Base-by-base conservation (phyloP, 2,329 filamentous ascomycete genomes). In the Clarireedia sp. region DNA sequence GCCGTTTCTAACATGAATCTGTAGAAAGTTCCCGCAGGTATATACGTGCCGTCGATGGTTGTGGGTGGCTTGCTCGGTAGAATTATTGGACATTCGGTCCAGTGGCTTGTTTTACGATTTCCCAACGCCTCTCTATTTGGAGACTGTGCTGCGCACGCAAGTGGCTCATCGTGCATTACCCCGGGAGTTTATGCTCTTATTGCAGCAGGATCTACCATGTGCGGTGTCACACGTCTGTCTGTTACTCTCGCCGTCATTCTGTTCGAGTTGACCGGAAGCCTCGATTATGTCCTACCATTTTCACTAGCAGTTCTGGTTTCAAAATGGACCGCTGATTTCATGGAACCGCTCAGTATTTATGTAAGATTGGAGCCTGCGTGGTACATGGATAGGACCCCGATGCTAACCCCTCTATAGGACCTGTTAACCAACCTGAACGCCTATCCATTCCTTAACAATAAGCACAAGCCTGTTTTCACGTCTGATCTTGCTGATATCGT, bases 11-110 rank as follows among this genome's bases (percentile, higher is more conserved):
- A 54, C 17, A 51, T 40, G 26, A 14, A 19, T 33, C 16, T 19
- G 49, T 41, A 82, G 77, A 97, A 97, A 77, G 85, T 97, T 0
- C 94, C 94, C 9, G 90, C 92, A 1, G 94, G 94, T 60, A 96
- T 99, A 63, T 99, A 99, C 65, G 91, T 99, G 1, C 94, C 94
- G 3, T 96, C 92, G 64, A 99, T 99, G 94, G 94, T 97, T 26
- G 90, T 97, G 17, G 94, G 94, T 61, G 94, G 94, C 66, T 75
- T 99, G 17, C 85, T 96, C 75, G 92, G 92, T 29, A 85, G 92
- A 7, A 84, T 94, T 45, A 81, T 96, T 12, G 94, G 94, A 1
- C 94, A 97, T 69, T 70, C 85, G 6, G 83, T 91, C 0, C 92
- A 97, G 68, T 90, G 87, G 72, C 71, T 89, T 51, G 90, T 92